Conservation (phyloP, 805 yeast species). For the Wickerhamiella hasegawae region DNA sequence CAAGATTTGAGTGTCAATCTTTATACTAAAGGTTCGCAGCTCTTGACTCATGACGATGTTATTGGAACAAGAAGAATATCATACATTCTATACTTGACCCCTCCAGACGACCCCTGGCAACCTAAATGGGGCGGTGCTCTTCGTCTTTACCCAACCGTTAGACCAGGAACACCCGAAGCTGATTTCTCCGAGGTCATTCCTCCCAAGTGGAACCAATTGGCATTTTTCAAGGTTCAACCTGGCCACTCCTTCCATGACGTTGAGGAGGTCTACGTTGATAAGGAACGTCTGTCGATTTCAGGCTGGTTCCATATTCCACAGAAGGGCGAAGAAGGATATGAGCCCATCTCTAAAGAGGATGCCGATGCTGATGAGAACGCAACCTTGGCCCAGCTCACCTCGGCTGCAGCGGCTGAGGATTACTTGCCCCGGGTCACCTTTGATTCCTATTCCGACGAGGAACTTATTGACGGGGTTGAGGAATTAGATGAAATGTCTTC, state of each 20-base stretch:
- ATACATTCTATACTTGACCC: slow-evolving; percentile 83
- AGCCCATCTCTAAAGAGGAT: slow-evolving; percentile 49
- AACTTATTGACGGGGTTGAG: too few species aligned
- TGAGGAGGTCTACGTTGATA: slow-evolving; percentile 86
- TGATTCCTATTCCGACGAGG: background rate
- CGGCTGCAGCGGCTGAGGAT: slow-evolving; percentile 56
- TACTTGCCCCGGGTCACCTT: slow-evolving; percentile 54
- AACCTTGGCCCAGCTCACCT: slow-evolving; percentile 58
- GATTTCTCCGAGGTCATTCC: slow-evolving; percentile 56
- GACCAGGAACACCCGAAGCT: slow-evolving; percentile 77
- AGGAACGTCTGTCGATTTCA: slow-evolving; percentile 80
- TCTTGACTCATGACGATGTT: slow-evolving; percentile 92
- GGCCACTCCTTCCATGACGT: slow-evolving; percentile 96
- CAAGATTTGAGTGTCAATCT: slow-evolving; percentile 89
- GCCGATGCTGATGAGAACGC: slow-evolving; percentile 58
- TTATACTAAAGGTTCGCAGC: slow-evolving; percentile 83
- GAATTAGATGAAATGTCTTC: too few species aligned
- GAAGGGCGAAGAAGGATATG: slow-evolving; percentile 71
- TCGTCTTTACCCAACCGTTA: slow-evolving; percentile 69
- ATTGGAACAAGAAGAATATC: slow-evolving; percentile 90
- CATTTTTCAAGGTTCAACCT: slow-evolving; percentile 90
- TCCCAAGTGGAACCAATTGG: slow-evolving; percentile 92
- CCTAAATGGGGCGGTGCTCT: slow-evolving; percentile 88
- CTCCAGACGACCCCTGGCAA: slow-evolving; percentile 81
- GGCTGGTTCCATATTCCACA: slow-evolving; percentile 99